Percentiles rank a stretch among this genome's conserved stretches.
Evolutionary conservation across 2,329 filamentous ascomycete species (phyloP).

Genomic region (Falciphora oryzae): DNA sequence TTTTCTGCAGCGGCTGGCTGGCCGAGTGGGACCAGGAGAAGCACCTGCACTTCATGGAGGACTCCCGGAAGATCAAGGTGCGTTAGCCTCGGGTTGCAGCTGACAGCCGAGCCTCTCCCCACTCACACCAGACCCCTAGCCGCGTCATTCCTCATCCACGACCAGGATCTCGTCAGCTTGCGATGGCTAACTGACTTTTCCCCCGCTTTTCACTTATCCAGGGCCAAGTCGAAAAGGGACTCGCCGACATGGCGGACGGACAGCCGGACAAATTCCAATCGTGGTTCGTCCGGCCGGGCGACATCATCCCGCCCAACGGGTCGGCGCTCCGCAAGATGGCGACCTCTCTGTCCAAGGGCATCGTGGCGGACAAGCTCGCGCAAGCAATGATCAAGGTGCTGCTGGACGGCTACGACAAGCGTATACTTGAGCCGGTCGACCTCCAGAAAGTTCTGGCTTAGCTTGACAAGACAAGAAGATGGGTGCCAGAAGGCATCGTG

Average conservation of each 20-base stretch:
- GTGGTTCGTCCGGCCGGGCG: constrained; percentile 31
- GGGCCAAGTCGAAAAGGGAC: constrained; percentile 33
- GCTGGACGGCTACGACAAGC: constrained; percentile 29
- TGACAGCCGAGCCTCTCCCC: neutral
- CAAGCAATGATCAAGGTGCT: constrained; percentile 30
- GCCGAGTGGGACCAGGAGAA: constrained; percentile 29
- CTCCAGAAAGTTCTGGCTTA: neutral
- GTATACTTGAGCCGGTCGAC: constrained; percentile 24
- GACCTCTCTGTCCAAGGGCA: constrained; percentile 24
- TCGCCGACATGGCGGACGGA: constrained; percentile 31
- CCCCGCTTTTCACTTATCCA: constrained; percentile 6
- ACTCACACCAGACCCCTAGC: too few species aligned
- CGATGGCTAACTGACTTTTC: neutral
- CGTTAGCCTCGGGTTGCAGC: neutral
- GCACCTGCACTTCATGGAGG: constrained; percentile 29
- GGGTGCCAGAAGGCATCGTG: too few species aligned
- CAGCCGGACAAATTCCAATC: constrained; percentile 27
- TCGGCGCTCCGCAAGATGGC: constrained; percentile 22
- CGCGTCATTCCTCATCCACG: too few species aligned
- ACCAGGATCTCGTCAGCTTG: too few species aligned
- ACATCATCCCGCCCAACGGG: constrained; percentile 23
- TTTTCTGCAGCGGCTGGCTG: constrained; percentile 35
- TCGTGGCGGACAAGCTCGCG: constrained; percentile 30
- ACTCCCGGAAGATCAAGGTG: constrained; percentile 31
- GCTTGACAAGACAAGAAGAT: too few species aligned